Evolutionary conservation across 768 basidiomycete genomes (phyloP).

Genomic region (Asterophora lycoperdoides): DNA sequence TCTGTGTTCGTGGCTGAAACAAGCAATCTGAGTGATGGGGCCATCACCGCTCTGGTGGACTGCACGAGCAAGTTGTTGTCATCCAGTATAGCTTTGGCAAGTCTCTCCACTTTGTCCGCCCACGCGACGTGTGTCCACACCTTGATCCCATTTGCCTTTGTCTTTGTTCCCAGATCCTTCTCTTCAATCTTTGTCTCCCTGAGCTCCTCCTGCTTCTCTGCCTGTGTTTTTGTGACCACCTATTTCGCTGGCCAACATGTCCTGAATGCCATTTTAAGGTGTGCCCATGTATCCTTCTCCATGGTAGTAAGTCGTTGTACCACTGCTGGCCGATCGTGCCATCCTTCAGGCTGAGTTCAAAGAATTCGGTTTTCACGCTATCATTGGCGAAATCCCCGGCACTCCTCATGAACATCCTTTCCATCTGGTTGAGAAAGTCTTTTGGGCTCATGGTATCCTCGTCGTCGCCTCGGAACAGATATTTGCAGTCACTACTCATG

Average conservation of each 20-base stretch:
- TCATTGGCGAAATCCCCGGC: too few relatives aligned
- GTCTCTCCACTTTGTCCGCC: not conserved
- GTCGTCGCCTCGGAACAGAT: too few relatives aligned
- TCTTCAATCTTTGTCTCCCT: slow-evolving; percentile 2
- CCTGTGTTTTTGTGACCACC: slow-evolving; percentile 2
- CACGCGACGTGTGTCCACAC: not conserved
- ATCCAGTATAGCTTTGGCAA: not conserved
- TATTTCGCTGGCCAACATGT: too few relatives aligned
- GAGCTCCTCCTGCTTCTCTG: slow-evolving; percentile 11
- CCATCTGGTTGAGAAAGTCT: too few relatives aligned
- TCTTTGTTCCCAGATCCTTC: slow-evolving; percentile 11
- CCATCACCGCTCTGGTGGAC: slow-evolving; percentile 1
- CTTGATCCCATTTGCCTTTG: not conserved
- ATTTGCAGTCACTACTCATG: too few relatives aligned
- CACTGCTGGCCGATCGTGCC: too few relatives aligned
- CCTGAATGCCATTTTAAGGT: not conserved
- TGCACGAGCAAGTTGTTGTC: slow-evolving; percentile 1
- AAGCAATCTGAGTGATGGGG: not conserved
- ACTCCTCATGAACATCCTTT: too few relatives aligned
- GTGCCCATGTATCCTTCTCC: not conserved
- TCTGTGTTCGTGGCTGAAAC: not conserved
- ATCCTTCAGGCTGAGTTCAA: too few relatives aligned
- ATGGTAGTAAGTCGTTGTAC: too few relatives aligned
- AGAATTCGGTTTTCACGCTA: too few relatives aligned
- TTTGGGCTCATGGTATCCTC: too few relatives aligned